Conservation (phyloP, 345 rosid species). For the Hibiscus mutabilis region DNA sequence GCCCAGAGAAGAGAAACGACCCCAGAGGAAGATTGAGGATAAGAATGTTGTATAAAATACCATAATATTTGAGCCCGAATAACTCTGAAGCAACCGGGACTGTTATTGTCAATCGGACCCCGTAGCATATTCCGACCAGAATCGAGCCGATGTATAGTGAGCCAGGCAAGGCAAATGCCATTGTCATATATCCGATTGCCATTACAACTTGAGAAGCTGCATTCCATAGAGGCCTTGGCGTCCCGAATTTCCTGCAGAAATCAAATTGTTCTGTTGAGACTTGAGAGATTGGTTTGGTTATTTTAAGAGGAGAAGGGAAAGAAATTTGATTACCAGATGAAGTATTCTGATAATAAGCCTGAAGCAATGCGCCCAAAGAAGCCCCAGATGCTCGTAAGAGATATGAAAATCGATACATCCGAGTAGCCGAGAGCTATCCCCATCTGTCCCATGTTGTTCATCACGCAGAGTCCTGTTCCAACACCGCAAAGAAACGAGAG, state of each 20-base stretch:
- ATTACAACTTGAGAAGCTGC: constrained; percentile 46
- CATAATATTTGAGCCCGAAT: constrained; percentile 52
- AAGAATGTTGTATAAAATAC: constrained; percentile 44
- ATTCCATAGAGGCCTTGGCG: constrained; percentile 48
- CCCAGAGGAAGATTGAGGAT: constrained; percentile 43
- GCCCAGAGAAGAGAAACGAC: constrained; percentile 55
- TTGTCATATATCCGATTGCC: constrained; percentile 38
- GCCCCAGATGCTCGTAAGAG: constrained; percentile 57
- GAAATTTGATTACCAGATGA: constrained; percentile 25
- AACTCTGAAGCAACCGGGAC: constrained; percentile 51
- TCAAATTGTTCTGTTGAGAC: not conserved
- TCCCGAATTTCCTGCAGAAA: constrained; percentile 33
- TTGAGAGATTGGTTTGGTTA: not conserved
- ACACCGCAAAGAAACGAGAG: constrained; percentile 49
- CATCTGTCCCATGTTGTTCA: constrained; percentile 66
- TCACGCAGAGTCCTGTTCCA: constrained; percentile 50
- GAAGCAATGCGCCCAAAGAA: constrained; percentile 51
- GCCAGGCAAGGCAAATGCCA: constrained; percentile 55
- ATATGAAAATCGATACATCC: constrained; percentile 45
- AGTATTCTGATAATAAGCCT: constrained; percentile 43
- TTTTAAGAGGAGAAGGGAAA: not conserved
- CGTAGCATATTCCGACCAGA: constrained; percentile 49
- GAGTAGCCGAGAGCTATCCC: constrained; percentile 48
- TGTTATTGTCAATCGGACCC: constrained; percentile 41
- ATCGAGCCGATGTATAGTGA: constrained; percentile 48